A percentile compares a stretch with the other conserved stretches of the same genome.
Evolutionary conservation across 176 grass and related monocot species (phyloP).

Genomic region (Saccharum officinarum): DNA sequence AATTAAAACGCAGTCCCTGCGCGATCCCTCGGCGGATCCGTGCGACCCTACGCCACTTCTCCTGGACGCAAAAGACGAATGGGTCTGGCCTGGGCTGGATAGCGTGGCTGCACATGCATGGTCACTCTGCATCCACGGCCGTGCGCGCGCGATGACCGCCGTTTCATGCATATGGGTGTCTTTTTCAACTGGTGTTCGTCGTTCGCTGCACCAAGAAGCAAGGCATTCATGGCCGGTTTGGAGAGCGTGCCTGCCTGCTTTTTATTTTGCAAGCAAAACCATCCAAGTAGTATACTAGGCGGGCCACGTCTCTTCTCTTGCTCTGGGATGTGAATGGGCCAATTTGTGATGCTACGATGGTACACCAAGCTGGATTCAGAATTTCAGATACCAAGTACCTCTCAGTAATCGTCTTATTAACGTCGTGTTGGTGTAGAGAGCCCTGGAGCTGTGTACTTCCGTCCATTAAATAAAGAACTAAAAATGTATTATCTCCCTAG

Average conservation of each 20-base stretch:
- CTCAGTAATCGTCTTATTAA: no score
- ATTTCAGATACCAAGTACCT: no score
- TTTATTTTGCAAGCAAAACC: background rate
- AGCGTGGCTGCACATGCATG: constrained; percentile 6
- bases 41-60: background rate
- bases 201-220: background rate
- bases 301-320: no score
- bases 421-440: no score
- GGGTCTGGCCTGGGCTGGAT: background rate
- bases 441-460: no score
- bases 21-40: background rate
- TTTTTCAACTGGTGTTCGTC: background rate
- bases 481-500: no score
- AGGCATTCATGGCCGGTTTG: constrained; percentile 6
- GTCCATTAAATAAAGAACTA: no score
- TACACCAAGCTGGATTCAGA: no score
- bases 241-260: background rate
- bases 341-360: no score
- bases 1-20: background rate
- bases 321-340: no score
- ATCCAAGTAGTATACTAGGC: no score
- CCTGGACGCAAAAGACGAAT: background rate
- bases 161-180: background rate
- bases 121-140: background rate
- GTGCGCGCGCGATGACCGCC: background rate